These are phyloP conservation scores for Cytospora piceae DNA, from an alignment of 2,329 filamentous ascomycete species.

Conservation along the genomic window DNA sequence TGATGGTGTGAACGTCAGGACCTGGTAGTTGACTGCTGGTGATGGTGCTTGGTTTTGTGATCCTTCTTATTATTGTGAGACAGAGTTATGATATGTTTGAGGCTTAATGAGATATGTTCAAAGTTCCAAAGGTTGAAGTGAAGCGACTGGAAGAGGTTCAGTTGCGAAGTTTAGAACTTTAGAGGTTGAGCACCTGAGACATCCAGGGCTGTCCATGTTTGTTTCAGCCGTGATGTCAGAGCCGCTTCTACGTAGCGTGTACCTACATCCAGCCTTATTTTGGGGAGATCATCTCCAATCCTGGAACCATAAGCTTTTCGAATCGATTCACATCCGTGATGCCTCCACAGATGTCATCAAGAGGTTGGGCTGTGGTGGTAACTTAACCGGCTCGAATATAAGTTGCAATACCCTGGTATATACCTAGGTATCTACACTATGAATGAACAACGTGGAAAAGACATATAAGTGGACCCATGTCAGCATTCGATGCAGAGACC, in stretches of 20 bases:
- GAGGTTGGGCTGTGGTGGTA: background rate
- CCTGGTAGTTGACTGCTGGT: background rate
- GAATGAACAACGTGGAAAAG: no score
- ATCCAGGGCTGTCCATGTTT: slow-evolving; percentile 1
- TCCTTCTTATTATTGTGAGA: background rate
- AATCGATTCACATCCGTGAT: background rate
- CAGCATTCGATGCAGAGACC: background rate
- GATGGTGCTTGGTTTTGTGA: background rate
- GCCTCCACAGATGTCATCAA: background rate
- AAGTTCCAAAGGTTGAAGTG: no score
- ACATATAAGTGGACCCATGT: no score
- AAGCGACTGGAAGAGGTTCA: background rate
- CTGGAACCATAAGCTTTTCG: background rate
- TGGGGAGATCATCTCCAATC: background rate
- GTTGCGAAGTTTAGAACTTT: background rate
- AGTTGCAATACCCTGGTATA: background rate
- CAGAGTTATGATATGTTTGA: no score
- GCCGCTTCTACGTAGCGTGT: background rate
- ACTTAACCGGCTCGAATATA: no score
- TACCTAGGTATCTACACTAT: no score
- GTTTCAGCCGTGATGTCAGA: slow-evolving; percentile 20
- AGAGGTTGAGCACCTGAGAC: background rate
- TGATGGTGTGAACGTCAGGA: background rate
- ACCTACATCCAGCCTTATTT: background rate
- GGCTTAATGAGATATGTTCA: background rate